Evolutionary conservation across 495 filamentous ascomycete species (phyloP), one percentile per base, ranked within the genome.

Genomic region (Trichoderma virens): DNA sequence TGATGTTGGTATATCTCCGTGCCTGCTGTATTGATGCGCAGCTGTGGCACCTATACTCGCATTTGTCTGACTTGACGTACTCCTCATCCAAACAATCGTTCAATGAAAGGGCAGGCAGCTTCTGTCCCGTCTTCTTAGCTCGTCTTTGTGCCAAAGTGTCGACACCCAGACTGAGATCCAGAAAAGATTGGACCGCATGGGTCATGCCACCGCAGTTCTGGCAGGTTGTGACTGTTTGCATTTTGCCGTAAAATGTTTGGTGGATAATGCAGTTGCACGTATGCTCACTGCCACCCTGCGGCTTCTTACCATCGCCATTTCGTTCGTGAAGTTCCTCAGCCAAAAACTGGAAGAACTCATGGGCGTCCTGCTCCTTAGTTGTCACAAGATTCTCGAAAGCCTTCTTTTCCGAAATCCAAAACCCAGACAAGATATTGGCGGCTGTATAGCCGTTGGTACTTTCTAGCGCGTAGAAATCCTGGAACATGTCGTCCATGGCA

Each of bases 271-370:
- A 97, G 45, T 83, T 80, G 78, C 92, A 96, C 62, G 70, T 80
- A 64, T 86, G 84, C 59, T 85, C 82, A 65, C 88, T 85, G 67
- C 79, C 75, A 59, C 70, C 78, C 65, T 85, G 80, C 7, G 78
- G 75, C 66, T 74, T 80, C 67, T 79, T 80, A 34, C 81, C 81
- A 62, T 83, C 82, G 4, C 83, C 81, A 69, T 87, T 89, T 59
- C 85, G 84, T 65, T 83, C 79, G 65, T 96, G 92, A 1, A 97
- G 82, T 70, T 91, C 86, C 74, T 96, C 91, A 39, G 93, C 86
- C 5, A 97, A 81, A 70, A 95, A 96, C 71, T 94, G 90, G 76
- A 96, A 91, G 74, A 93, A 97, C 70, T 97, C 93, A 72, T 97
- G 92, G 1, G 92, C 91, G 71, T 97, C 93, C 75, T 96, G 93